A percentile compares a stretch with the other conserved stretches of the same genome.
These are phyloP conservation scores for Hysterangium stoloniferum DNA, from an alignment of 768 basidiomycete species.

Conservation along the genomic window DNA sequence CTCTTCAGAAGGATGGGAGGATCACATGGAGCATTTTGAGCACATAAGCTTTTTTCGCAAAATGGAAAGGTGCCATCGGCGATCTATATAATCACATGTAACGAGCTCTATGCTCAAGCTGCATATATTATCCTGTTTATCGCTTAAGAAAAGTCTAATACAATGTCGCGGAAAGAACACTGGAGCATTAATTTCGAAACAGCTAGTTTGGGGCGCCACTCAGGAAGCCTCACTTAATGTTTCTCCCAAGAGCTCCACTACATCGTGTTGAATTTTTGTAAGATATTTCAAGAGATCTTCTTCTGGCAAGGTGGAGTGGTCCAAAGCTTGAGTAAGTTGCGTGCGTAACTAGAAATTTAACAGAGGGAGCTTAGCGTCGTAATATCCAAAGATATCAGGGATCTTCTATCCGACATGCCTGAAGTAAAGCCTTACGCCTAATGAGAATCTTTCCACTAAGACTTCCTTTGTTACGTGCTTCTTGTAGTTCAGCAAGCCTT, in stretches of 20 bases:
- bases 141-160: no score
- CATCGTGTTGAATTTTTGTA: conserved; percentile 60
- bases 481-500: conserved; percentile 49
- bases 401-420: conserved; percentile 42
- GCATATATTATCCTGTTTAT: no score
- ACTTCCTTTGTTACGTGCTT: conserved; percentile 51
- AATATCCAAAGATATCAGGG: no score
- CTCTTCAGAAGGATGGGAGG: conserved; percentile 1
- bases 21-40: background rate
- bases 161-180: no score
- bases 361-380: no score
- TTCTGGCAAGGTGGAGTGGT: conserved; percentile 68
- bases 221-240: conserved; percentile 17
- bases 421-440: conserved; percentile 60
- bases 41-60: background rate
- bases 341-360: conserved; percentile 55
- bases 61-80: no score
- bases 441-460: conserved; percentile 47
- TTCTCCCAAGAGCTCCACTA: conserved; percentile 46
- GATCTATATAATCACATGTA: no score
- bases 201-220: no score
- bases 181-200: no score
- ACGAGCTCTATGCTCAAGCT: no score
- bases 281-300: conserved; percentile 61
- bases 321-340: conserved; percentile 64